Evolutionary conservation across 2,329 filamentous ascomycete species (phyloP), one percentile per base, ranked within the genome.

Genomic region (Paramyrothecium roridum): DNA sequence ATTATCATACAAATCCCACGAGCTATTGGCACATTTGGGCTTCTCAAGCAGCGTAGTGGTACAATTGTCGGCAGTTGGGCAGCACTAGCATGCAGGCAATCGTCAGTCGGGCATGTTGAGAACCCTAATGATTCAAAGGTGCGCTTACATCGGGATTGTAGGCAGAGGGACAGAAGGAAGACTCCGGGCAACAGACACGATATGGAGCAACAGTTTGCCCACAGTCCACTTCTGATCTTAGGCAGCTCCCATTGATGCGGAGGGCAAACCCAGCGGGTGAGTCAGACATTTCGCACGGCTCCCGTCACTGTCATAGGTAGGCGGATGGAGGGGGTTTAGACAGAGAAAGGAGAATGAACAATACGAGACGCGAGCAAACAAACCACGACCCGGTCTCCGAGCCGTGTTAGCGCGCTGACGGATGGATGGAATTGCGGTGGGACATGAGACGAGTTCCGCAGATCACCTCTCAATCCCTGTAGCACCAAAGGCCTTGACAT

Each of bases 1-100:
- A 22, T 50, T 50, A 50, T 50, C 48, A 22, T 50, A 50, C 21
- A 50, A 22, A 50, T 50, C 48, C 48, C 48, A 50, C 7, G 48
- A 23, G 6, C 17, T 13, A 22, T 50, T 33, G 48, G 48, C 48
- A 22, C 48, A 50, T 50, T 33, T 50, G 12, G 48, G 48, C 48
- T 50, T 22, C 26, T 50, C 48, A 17, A 50, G 48, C 26, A 50
- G 26, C 3, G 48, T 17, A 16, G 13, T 33, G 22, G 48, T 50
- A 22, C 48, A 50, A 33, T 50, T 50, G 21, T 20, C 26, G 21
- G 8, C 3, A 20, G 16, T 23, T 11, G 48, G 48, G 17, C 48
- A 50, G 23, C 48, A 50, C 48, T 50, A 30, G 19, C 21, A 50
- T 43, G 12, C 4, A 6, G 37, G 6, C 7, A 6, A 16, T 43